Evolutionary conservation across 352 stramenopile species (phyloP), one percentile per base, ranked within the genome.

Genomic region (Pythium volutum): DNA sequence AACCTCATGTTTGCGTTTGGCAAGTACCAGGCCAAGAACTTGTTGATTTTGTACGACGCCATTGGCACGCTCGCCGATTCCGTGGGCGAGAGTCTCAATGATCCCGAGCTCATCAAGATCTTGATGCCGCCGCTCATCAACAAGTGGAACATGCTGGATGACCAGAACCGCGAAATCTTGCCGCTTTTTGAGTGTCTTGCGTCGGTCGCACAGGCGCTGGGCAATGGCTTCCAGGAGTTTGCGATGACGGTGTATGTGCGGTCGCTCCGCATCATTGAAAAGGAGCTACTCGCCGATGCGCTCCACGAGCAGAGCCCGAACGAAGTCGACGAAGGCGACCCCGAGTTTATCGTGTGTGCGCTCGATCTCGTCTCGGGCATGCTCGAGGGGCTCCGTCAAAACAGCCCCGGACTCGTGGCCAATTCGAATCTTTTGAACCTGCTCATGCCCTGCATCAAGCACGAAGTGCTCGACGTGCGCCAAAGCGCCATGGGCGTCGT

Each of bases 41-140:
- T 98, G 43, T 67, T 99, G 23, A 97, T 98, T 48, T 73, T 98
- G 63, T 98, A 98, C 75, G 96, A 99, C 67, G 96, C 91, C 25
- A 89, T 99, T 22, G 94, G 94, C 18, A 98, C 96, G 56, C 89
- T 99, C 46, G 96, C 95, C 0, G 95, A 99, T 66, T 97, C 82
- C 26, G 88, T 98, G 31, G 95, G 95, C 14, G 75, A 91, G 45
- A 74, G 88, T n/a, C 80, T 98, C 71, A 98, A 97, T 45, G 78
- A 98, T 64, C 79, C 87, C 3, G 77, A 96, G 55, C 69, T 98
- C 39, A 96, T 98, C 41, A 78, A 77, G 49, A 84, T 98, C 23
- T 90, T 98, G 27, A 95, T 99, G 70, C 96, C 96, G 31, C 79
- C 89, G 27, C 79, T 99, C 36, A 90, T 98, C 64, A 73, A 84